Base-by-base conservation (phyloP, 176 grass and related monocot genomes). In the Raddia distichophylla region DNA sequence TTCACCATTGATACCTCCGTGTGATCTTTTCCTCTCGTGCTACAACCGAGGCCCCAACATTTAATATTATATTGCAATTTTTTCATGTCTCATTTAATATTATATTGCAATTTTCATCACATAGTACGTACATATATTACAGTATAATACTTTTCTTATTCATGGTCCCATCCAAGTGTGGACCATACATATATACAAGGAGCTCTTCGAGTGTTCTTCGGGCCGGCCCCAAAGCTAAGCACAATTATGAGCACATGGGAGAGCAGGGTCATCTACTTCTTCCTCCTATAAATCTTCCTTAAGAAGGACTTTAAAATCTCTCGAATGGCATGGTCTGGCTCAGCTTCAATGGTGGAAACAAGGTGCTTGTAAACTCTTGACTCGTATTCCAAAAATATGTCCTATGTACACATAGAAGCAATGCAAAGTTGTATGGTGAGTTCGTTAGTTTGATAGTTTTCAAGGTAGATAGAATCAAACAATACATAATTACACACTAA, bases 251-350 rank as follows among this genome's bases (percentile, higher is more conserved):
- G 37, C 37, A 40, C 37, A 73, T n/a, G 35, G 49, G 20, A 40
- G 8, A 71, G 48, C 3, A 51, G 35, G 20, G n/a, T 73, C 16
- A 3, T 89, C 80, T 81, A 93, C 69, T 87, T 93, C 76, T 84
- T 93, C 76, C 91, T 90, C 84, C 75, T 72, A 66, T 93, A 93
- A 68, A 93, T 90, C 79, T 93, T 93, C 69, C 83, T 93, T 58
- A 90, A 34, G 5, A 93, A 93, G 58, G 81, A 84, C 82, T 84
- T 90, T 51, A 90, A 80, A 74, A 93, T 83, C 51, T 87, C 91
- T 8, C 64, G 75, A 74, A 90, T 83, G 0, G 87, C 84, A 3
- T n/a, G 51, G 49, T 93, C 69, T 1, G 84, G 59, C 7, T 90
- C 84, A 0, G 87, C 84, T 5, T 90, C 80, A 5, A 90, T 93